Evolutionary conservation across 371 early-diverging fungal species (phyloP).

Genomic region (Lichtheimia ornata): DNA sequence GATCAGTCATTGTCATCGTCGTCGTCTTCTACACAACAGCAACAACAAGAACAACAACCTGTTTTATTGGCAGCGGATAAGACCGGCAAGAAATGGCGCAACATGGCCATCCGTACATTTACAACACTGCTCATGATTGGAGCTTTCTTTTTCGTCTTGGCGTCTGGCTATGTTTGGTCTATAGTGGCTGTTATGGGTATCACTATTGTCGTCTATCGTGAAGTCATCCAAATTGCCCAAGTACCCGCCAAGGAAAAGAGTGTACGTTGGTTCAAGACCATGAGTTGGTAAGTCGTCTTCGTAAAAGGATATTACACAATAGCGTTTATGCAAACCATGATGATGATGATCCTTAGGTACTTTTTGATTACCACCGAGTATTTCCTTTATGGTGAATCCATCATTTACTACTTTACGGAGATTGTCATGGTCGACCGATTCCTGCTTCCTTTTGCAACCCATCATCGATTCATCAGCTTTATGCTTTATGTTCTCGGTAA

Average conservation of each 20-base stretch:
- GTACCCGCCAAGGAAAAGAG: conserved; percentile 83
- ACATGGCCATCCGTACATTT: conserved; percentile 79
- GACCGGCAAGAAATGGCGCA: conserved; percentile 69
- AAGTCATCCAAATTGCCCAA: conserved; percentile 89
- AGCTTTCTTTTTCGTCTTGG: conserved; percentile 78
- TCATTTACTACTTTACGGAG: conserved; percentile 86
- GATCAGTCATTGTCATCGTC: too few species aligned
- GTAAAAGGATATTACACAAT: not conserved
- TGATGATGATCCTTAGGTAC: conserved; percentile 71
- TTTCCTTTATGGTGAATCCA: conserved; percentile 91
- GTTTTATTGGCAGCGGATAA: conserved; percentile 50
- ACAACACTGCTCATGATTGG: conserved; percentile 90
- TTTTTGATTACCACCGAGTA: conserved; percentile 86
- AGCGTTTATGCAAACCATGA: not conserved
- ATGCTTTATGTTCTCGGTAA: conserved; percentile 81
- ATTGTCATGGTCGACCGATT: conserved; percentile 80
- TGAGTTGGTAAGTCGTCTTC: conserved; percentile 85
- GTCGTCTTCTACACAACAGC: not conserved
- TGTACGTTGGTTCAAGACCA: conserved; percentile 89
- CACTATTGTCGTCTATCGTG: conserved; percentile 81
- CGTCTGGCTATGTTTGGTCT: conserved; percentile 77
- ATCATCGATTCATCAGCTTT: conserved; percentile 95
- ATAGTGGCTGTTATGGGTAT: conserved; percentile 84
- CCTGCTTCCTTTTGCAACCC: conserved; percentile 82
- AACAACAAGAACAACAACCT: not conserved